Conservation (phyloP, 2,329 filamentous ascomycete genomes). For the Penicillium sp. region DNA sequence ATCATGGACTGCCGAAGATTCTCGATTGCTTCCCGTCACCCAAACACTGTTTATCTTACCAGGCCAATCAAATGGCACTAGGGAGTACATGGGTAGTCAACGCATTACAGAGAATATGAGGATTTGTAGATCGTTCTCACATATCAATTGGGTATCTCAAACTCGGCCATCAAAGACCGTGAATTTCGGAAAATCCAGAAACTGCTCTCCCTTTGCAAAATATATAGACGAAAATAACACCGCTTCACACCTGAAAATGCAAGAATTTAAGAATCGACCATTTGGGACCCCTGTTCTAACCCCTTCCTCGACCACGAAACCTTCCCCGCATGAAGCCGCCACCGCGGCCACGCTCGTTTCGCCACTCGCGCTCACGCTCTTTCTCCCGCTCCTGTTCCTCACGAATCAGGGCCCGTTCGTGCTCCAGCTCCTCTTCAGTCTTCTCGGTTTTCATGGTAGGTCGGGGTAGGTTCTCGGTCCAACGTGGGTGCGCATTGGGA, state of each 20-base stretch:
- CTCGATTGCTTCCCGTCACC: too few relatives aligned
- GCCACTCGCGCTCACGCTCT: conserved; percentile 51
- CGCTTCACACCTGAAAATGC: conserved; percentile 7
- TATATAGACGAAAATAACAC: conserved; percentile 2
- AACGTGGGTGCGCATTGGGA: conserved; percentile 74
- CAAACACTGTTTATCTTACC: too few relatives aligned
- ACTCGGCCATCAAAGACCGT: not conserved
- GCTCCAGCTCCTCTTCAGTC: conserved; percentile 63
- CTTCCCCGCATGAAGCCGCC: conserved; percentile 42
- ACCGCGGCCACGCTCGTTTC: conserved; percentile 48
- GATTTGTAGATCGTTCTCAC: not conserved
- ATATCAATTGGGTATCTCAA: conserved; percentile 4
- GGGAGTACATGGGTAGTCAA: too few relatives aligned
- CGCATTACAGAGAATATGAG: too few relatives aligned
- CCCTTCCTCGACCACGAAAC: conserved; percentile 45
- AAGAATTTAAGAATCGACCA: not conserved
- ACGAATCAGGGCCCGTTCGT: conserved; percentile 50
- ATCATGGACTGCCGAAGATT: conserved; percentile 8
- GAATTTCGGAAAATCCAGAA: too few relatives aligned
- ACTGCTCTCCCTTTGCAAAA: too few relatives aligned
- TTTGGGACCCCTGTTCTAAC: conserved; percentile 15
- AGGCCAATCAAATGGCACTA: too few relatives aligned
- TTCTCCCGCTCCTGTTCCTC: conserved; percentile 55
- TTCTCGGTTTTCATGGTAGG: conserved; percentile 60
- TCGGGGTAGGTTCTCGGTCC: conserved; percentile 59